Conservation (phyloP, 257 asterid species). For the Scutellaria minor region DNA sequence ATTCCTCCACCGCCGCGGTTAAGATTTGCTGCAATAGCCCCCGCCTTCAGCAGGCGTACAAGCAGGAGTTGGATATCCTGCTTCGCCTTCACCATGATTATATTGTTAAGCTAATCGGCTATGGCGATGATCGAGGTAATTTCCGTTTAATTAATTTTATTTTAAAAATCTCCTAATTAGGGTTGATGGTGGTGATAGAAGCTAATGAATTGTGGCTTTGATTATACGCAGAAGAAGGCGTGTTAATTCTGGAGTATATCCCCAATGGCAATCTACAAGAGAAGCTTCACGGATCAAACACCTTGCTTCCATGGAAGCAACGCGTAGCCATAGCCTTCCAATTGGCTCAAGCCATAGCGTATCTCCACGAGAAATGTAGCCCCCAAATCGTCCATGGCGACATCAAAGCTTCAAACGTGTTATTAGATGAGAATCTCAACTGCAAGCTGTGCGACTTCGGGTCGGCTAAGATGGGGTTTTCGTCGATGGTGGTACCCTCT, state of each 20-base stretch:
- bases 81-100: constrained; percentile 46
- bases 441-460: constrained; percentile 88
- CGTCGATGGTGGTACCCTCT: constrained; percentile 48
- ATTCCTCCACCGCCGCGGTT: constrained; percentile 48
- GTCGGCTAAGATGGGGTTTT: constrained; percentile 68
- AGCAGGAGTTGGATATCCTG: constrained; percentile 60
- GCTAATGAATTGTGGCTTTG: neutral
- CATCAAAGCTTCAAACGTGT: constrained; percentile 67
- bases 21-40: constrained; percentile 57
- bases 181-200: neutral
- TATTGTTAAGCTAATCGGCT: constrained; percentile 63
- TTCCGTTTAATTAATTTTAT: no score
- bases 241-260: constrained; percentile 54
- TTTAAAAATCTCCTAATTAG: no score
- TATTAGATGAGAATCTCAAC: constrained; percentile 53
- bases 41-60: constrained; percentile 50
- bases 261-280: constrained; percentile 68
- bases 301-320: constrained; percentile 53
- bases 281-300: constrained; percentile 46
- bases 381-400: constrained; percentile 74
- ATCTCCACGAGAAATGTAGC: constrained; percentile 60
- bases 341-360: constrained; percentile 62
- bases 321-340: constrained; percentile 69
- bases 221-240: constrained; percentile 48
- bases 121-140: constrained; percentile 56